Base-by-base conservation (phyloP, 108 stramenopile species). In the Schizochytrium sp. region DNA sequence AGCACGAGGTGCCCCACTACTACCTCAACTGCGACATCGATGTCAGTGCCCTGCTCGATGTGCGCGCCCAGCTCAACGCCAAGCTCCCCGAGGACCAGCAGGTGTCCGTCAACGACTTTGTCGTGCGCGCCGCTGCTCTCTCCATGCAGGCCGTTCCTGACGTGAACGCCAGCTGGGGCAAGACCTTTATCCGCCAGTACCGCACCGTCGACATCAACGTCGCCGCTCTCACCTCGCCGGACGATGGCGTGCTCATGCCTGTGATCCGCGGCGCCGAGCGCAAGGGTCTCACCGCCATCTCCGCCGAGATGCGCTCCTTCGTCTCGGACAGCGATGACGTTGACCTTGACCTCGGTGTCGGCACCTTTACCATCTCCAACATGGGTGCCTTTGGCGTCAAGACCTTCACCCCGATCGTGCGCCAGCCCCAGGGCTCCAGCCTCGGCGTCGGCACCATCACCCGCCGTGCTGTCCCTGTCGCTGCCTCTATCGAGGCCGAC, bases 381-480 rank as follows among this genome's bases (percentile, higher is more conserved):
- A 89, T 99, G 63, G 99, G 99, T 25, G 97, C 96, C 94, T 99
- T 94, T 91, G 99, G 99, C 21, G 96, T 99, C n/a, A 96, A 96
- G 92, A 94, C 94, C 72, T 96, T 95, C 72, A 96, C 96, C 21
- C 97, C 98, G 34, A 97, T 99, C 88, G 97, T 99, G 91, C 93
- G 93, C 60, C 94, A 95, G 89, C 99, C 99, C n/a, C 99, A 99
- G 93, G 96, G 97, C 12, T 96, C 95, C 88, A 94, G 95, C 44
- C 92, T 99, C 89, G 98, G 97, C 16, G 91, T 99, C 51, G 99
- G 99, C 60, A 96, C 96, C 72, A 95, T 97, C 47, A 93, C 95
- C 60, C 94, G 96, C 88, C 91, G 95, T n/a, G 94, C 98, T 21
- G 97, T 98, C 8, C 97, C 98, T 21, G 95, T 94, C 88, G 96